Evolutionary conservation across 805 yeast species (phyloP), one percentile per base, ranked within the genome.

Genomic region (Candida takata): DNA sequence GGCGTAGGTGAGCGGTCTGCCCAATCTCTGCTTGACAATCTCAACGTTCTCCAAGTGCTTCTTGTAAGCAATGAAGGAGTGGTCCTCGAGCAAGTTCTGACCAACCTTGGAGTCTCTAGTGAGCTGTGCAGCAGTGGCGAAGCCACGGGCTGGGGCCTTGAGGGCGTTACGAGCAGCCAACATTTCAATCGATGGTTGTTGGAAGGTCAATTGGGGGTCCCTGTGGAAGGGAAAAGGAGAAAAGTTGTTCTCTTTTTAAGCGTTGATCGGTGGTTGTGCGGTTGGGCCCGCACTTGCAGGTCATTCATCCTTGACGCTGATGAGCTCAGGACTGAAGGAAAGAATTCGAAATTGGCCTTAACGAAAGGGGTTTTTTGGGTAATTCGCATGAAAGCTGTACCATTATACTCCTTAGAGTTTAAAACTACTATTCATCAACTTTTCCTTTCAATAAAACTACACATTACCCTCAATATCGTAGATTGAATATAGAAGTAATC

Each of bases 1-100:
- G 45, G 96, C 97, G 57, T 85, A 79, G 36, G 97, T 90, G 55
- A 90, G 74, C 27, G 97, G 97, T 62, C 94, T 79, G 55, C 74
- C 72, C 50, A 85, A 72, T 65, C 95, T 77, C 55, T 76, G 69
- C 66, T 79, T 79, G 54, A 85, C 95, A 52, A 86, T 82, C 54
- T 84, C 74, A 49, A 92, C 80, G 59, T 84, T 86, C 69, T 87
- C 95, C 52, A 84, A 65, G 58, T 88, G 84, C 62, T 84, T 74
- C 72, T 87, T 87, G 77, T 90, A 90, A 64, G 86, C 81, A 63
- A 90, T 84, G 74, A 77, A 88, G 36, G 90, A 84, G 64, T 75
- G 77, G 57, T 76, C 70, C 69, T 84, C 95, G 63, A 83, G 70
- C 67, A 80, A 72, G 71, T 84, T 85, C 69, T 79, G 86, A 62